Evolutionary conservation across 108 stramenopile species (phyloP).

Genomic region (Pseudonitzschia delicatissima): DNA sequence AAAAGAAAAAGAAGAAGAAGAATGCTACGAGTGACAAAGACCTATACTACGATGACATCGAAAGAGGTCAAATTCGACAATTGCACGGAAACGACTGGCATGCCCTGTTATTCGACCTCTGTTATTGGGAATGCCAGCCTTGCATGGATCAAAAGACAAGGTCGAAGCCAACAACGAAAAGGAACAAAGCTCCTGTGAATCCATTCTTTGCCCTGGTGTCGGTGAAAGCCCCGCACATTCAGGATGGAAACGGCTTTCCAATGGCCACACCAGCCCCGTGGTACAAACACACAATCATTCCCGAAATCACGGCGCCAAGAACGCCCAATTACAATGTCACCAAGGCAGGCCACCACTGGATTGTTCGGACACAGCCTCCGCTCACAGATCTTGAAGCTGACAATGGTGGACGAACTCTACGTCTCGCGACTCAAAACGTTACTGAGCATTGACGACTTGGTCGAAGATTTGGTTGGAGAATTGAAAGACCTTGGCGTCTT

Average conservation of each 20-base stretch:
- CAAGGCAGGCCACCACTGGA: slow-evolving; percentile 29
- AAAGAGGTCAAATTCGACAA: slow-evolving; percentile 17
- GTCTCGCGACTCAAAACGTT: slow-evolving; percentile 32
- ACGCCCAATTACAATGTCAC: slow-evolving; percentile 47
- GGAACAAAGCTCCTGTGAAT: neutral
- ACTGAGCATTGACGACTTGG: slow-evolving; percentile 44
- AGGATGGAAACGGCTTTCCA: slow-evolving; percentile 39
- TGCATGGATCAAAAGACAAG: slow-evolving; percentile 30
- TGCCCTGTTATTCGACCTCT: slow-evolving; percentile 39
- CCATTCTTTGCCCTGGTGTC: slow-evolving; percentile 45
- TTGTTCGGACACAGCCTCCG: slow-evolving; percentile 27
- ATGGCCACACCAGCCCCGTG: slow-evolving; percentile 45
- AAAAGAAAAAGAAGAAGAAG: neutral
- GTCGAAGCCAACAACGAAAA: neutral
- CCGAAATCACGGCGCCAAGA: slow-evolving; percentile 30
- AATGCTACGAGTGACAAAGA: neutral
- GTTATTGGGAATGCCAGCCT: slow-evolving; percentile 49
- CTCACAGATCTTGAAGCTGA: slow-evolving; percentile 15
- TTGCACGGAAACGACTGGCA: slow-evolving; percentile 27
- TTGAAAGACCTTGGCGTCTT: slow-evolving; percentile 15
- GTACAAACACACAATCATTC: slow-evolving; percentile 27
- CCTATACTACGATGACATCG: neutral
- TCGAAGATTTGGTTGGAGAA: slow-evolving; percentile 26
- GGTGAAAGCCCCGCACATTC: slow-evolving; percentile 47
- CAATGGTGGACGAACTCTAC: slow-evolving; percentile 36